Evolutionary conservation across 2,329 filamentous ascomycete species (phyloP).

Genomic region (Neofusicoccum kwambonambiense): DNA sequence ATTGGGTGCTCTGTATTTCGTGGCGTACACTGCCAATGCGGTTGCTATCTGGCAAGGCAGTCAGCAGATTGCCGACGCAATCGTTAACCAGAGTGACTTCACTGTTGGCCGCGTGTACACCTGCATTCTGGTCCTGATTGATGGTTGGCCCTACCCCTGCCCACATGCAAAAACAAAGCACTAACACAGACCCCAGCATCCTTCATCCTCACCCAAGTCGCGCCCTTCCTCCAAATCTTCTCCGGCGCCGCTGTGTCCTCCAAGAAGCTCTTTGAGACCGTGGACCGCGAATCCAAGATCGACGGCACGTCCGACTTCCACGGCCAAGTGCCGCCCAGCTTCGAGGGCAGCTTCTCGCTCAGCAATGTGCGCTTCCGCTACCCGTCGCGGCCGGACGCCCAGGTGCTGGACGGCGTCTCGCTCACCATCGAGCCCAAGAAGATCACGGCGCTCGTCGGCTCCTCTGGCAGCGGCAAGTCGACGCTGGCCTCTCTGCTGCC

Average conservation of each 20-base stretch:
- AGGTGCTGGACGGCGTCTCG: slow-evolving; percentile 39
- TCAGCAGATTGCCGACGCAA: slow-evolving; percentile 2
- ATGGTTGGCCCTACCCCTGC: not conserved
- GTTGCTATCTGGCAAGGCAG: slow-evolving; percentile 15
- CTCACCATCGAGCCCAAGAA: slow-evolving; percentile 38
- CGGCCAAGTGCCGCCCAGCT: not conserved
- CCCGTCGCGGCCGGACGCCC: slow-evolving; percentile 39
- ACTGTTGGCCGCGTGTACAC: slow-evolving; percentile 4
- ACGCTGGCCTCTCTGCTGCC: slow-evolving; percentile 66
- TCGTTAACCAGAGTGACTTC: not conserved
- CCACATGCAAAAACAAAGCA: not conserved
- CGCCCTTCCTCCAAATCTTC: slow-evolving; percentile 9
- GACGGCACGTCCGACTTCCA: slow-evolving; percentile 7
- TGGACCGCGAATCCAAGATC: not conserved
- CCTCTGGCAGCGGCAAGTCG: slow-evolving; percentile 87
- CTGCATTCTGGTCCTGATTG: not conserved
- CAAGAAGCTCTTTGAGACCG: slow-evolving; percentile 5
- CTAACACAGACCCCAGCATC: not conserved
- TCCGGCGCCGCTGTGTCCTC: not conserved
- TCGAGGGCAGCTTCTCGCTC: slow-evolving; percentile 32
- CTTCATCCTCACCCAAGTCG: slow-evolving; percentile 12
- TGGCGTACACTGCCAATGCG: slow-evolving; percentile 6
- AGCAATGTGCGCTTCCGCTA: slow-evolving; percentile 43
- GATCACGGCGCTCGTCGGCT: slow-evolving; percentile 34
- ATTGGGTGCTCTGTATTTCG: not conserved